Evolutionary conservation across 371 early-diverging fungal species (phyloP).

Genomic region (Synchytrium microbalum): DNA sequence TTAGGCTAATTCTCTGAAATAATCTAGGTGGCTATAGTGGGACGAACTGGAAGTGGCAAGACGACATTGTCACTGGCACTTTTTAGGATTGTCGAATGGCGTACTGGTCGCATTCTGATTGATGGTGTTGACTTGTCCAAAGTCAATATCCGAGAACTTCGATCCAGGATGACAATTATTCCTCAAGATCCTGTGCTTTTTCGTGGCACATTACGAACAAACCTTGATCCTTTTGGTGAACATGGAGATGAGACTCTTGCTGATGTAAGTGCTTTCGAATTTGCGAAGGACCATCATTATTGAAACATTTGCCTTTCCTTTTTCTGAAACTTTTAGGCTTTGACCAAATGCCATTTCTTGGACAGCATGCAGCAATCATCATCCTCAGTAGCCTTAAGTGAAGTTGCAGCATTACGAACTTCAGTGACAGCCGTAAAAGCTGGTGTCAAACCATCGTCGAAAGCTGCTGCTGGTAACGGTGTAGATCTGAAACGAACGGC

Average conservation of each 20-base stretch:
- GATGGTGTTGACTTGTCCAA: conserved; percentile 70
- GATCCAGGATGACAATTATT: conserved; percentile 36
- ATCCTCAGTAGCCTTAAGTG: not conserved
- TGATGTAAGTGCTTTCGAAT: conserved; percentile 32
- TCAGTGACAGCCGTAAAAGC: not conserved
- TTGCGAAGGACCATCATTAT: conserved; percentile 39
- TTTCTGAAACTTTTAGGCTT: conserved; percentile 7
- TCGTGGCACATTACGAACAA: conserved; percentile 19
- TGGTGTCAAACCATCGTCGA: not conserved
- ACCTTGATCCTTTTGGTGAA: conserved; percentile 26
- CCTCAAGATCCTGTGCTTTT: conserved; percentile 37
- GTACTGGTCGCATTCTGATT: conserved; percentile 57
- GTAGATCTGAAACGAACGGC: not conserved
- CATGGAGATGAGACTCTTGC: conserved; percentile 21
- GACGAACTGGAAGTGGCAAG: conserved; percentile 57
- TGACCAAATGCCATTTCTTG: conserved; percentile 5
- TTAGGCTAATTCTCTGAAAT: no score
- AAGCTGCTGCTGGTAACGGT: not conserved
- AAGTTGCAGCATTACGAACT: not conserved
- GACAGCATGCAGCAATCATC: conserved; percentile 9
- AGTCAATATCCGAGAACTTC: conserved; percentile 48
- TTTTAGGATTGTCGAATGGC: conserved; percentile 74
- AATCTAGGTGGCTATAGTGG: conserved; percentile 44
- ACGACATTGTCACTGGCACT: conserved; percentile 64
- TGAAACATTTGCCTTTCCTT: conserved; percentile 18